Percentiles rank a stretch among this genome's conserved stretches.
Conservation (phyloP, 2,329 filamentous ascomycete species). For the Penicillium capsulatum region DNA sequence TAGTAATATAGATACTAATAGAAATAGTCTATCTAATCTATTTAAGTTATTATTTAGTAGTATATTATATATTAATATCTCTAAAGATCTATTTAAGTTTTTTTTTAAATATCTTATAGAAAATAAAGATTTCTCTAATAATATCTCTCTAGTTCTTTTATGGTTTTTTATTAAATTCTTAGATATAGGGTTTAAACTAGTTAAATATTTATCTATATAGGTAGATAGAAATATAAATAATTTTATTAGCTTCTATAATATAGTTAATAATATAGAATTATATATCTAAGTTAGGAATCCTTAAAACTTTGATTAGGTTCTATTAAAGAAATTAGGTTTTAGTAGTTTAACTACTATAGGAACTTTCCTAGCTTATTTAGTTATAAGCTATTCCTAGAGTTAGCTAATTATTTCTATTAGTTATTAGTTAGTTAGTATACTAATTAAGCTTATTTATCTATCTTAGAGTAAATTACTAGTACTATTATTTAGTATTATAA, state of each 20-base stretch:
- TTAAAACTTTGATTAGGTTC: slow-evolving; percentile 1
- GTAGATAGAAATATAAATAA: too few relatives aligned
- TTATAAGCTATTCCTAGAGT: too few relatives aligned
- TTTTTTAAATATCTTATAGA: too few relatives aligned
- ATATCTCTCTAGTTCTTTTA: too few relatives aligned
- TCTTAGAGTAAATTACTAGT: too few relatives aligned
- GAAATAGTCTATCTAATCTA: slow-evolving; percentile 6
- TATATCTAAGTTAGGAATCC: slow-evolving; percentile 6
- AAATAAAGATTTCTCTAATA: too few relatives aligned
- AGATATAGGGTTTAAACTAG: slow-evolving; percentile 5
- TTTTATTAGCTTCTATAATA: not conserved
- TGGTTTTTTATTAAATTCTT: slow-evolving; percentile 5
- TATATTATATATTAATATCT: too few relatives aligned
- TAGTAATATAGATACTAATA: too few relatives aligned
- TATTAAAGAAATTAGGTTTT: slow-evolving; percentile 5
- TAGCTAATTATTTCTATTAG: not conserved
- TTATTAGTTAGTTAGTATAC: too few relatives aligned
- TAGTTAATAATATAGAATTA: slow-evolving; percentile 1
- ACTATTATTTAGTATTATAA: too few relatives aligned
- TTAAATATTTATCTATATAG: slow-evolving; percentile 2
- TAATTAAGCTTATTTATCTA: too few relatives aligned
- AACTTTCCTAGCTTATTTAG: not conserved
- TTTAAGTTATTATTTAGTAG: slow-evolving; percentile 4
- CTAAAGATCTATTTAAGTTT: slow-evolving; percentile 2
- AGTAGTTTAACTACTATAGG: not conserved